phyloP scores from a whole-genome alignment of 208 protist species.

The Trichomonas tenax region DNA sequence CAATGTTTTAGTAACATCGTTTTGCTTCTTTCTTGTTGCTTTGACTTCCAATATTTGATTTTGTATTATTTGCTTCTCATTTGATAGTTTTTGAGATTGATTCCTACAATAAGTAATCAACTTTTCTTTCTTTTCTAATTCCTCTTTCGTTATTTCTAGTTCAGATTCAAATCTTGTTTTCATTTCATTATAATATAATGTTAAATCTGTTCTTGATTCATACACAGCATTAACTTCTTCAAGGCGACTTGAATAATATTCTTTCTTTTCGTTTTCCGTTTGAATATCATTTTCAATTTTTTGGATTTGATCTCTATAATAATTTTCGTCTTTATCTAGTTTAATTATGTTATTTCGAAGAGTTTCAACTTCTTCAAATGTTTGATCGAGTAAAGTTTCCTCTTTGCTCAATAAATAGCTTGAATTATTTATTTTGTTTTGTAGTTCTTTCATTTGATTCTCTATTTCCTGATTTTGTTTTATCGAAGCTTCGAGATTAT shows the following conservation, averaged over 20 bases:
- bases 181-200: not conserved
- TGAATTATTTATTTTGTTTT: not conserved
- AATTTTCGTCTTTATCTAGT: not conserved
- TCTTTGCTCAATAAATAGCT: not conserved
- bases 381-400: not conserved
- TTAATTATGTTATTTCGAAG: not conserved
- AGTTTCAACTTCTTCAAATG: not conserved
- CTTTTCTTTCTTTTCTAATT: not conserved
- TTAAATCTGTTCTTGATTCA: not conserved
- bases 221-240: not conserved
- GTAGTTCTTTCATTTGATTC: not conserved
- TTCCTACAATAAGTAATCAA: not conserved
- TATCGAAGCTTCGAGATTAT: not conserved
- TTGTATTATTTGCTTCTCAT: not conserved
- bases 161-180: not conserved
- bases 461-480: not conserved
- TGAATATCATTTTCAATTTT: not conserved
- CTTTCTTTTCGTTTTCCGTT: not conserved
- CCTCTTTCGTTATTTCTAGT: not conserved
- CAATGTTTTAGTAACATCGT: not conserved
- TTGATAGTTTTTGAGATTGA: not conserved
- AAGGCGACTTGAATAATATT: not conserved
- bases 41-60: not conserved
- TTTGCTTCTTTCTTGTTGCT: not conserved
- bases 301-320: not conserved